Base-by-base conservation (phyloP, 2,329 filamentous ascomycete species). In the Daldinia sp. region DNA sequence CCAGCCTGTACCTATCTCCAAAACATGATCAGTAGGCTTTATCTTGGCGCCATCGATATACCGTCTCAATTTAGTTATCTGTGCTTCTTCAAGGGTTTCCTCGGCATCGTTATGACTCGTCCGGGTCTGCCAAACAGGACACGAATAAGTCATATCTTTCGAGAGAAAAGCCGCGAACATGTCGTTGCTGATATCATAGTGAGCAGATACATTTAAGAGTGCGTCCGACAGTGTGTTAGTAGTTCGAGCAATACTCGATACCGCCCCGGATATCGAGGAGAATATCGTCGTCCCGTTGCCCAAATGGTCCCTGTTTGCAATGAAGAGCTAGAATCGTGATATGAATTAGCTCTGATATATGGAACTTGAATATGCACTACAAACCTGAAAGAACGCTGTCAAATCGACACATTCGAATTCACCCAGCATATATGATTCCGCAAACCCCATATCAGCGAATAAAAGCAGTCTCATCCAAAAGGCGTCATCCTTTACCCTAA, bases 1-100 rank as follows among this genome's bases (percentile, higher is more conserved):
- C 91, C 91, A 93, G 12, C 91, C 91, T 1, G 90, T 92, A 2
- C 91, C 91, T 60, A 93, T 93, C 73, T 93, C 91, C 15, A 93
- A 80, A 1, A 93, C 87, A 74, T 92, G 90, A 69, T 93, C 90
- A 1, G 84, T 84, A 0, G 83, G 64, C 69, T 90, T 89, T 70
- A 93, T 88, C 54, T 81, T 85, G 13, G 89, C 88, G 30, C 89
- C 89, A 55, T 88, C 82, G 55, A 93, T 88, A 76, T 93, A 90
- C 6, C 87, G 85, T 66, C 85, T 80, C 13, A 93, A 80, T 77
- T 93, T 93, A 15, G 87, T 87, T 76, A 87, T 85, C 77, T 93
- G 91, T 0, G 91, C 91, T 20, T 85, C 81, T 75, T 92, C 87
- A 0, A 93, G 80, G 0, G 84, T 83, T 75, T 93, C 90, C 60